phyloP scores from a whole-genome alignment of 2,329 filamentous ascomycete genomes.

The Botrytis byssoidea region DNA sequence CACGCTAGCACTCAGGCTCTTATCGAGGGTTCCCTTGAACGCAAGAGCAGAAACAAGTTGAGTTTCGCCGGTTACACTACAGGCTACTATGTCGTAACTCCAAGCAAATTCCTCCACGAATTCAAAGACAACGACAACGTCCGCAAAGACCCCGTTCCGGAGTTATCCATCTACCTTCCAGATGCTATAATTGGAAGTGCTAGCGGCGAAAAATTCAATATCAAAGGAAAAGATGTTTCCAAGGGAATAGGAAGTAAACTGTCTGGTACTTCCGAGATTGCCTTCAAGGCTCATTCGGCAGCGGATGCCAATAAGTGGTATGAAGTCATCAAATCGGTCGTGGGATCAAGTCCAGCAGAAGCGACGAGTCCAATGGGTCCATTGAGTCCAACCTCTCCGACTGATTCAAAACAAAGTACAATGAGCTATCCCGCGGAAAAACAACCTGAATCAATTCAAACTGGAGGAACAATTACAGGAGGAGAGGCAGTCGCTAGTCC shows the following conservation, averaged over 20 bases:
- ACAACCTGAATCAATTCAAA: slow-evolving; percentile 32
- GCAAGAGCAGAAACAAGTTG: slow-evolving; percentile 85
- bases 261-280: slow-evolving; percentile 73
- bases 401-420: slow-evolving; percentile 24
- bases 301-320: slow-evolving; percentile 84
- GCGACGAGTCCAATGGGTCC: slow-evolving; percentile 31
- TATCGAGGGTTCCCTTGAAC: slow-evolving; percentile 84
- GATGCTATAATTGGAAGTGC: slow-evolving; percentile 76
- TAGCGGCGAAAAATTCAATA: slow-evolving; percentile 80
- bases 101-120: slow-evolving; percentile 86
- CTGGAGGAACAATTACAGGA: slow-evolving; percentile 30
- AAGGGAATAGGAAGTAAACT: slow-evolving; percentile 80
- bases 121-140: slow-evolving; percentile 87
- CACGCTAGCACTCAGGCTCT: slow-evolving; percentile 77
- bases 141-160: slow-evolving; percentile 72
- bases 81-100: slow-evolving; percentile 87
- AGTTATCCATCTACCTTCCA: slow-evolving; percentile 87
- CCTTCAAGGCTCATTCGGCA: slow-evolving; percentile 83
- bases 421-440: slow-evolving; percentile 25
- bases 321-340: slow-evolving; percentile 55
- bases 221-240: slow-evolving; percentile 92
- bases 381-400: slow-evolving; percentile 21
- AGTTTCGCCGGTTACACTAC: slow-evolving; percentile 71
- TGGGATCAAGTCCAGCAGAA: slow-evolving; percentile 26
- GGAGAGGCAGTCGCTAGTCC: slow-evolving; percentile 33